Base-by-base conservation (phyloP, 2,329 filamentous ascomycete species). In the Sordariomycetes sp. region DNA sequence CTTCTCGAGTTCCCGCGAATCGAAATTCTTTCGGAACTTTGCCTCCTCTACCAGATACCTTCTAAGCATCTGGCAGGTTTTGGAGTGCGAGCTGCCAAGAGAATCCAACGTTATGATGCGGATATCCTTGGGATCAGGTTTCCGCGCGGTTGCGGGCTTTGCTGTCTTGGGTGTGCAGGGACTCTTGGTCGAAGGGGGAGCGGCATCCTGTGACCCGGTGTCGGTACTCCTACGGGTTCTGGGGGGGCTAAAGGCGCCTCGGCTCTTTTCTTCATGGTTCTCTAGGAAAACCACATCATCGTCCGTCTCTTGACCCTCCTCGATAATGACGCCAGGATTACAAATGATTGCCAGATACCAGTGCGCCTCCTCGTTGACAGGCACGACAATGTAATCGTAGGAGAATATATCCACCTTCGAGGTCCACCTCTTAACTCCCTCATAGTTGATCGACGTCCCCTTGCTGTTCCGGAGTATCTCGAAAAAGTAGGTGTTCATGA, bases 281-380 rank as follows among this genome's bases (percentile, higher is more conserved):
- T 54, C 32, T 12, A 36, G 24, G 22, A 39, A 36, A 45, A 35
- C 20, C 10, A 28, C 22, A 25, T 58, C 53, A 25, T 62, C 56
- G 25, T 61, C 56, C 7, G 60, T 59, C 17, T 55, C 34, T n/a
- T 20, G 15, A 20, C 58, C 52, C 24, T 58, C 50, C 24, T 61
- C 67, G 8, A 82, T 65, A 24, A 94, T 75, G 55, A 78, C 84
- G 3, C 82, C 80, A 2, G 92, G 78, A 65, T 99, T 96, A 78
- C 90, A 96, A 56, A 99, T 92, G 58, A 99, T 92, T 15, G 90
- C 90, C 62, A 97, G 75, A 70, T 94, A 97, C 94, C 95, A 99
- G 69, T 99, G 94, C 1, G 76, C 72, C 62, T 82, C 76, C 66
- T 96, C 88, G 64, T 96, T 95, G 67, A 99, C 89, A 0, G 94